Evolutionary conservation across 805 yeast genomes (phyloP), one percentile per base, ranked within the genome.

Genomic region (Candida khao-thaluensis): DNA sequence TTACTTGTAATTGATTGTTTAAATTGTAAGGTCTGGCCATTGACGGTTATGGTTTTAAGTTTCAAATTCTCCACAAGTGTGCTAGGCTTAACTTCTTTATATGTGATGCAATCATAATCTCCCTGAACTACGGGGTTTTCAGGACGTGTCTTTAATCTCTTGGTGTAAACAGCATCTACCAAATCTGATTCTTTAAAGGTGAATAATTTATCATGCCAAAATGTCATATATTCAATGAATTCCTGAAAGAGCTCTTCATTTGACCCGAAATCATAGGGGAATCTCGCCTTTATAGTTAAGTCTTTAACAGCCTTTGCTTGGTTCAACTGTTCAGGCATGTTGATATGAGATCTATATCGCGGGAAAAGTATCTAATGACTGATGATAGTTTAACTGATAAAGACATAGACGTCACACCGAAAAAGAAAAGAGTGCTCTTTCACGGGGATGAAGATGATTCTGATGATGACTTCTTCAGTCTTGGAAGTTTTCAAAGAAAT

Each of bases 201-300:
- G 43, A 79, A 79, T 26, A 76, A 45, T 18, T 64, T 57, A 1
- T 57, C 56, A 24, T 76, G 78, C 78, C 83, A 81, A 3, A 58
- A 60, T 12, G 62, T 66, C 42, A 82, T 73, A 25, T 71, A 64
- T 17, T 66, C 56, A 3, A 76, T 57, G 2, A 76, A 57, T 12
- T 57, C 55, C 8, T 72, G 56, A 29, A 76, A 64, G 37, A 67
- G 67, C 1, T 54, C 55, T 25, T 65, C 68, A 47, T 77, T 71
- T 18, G 59, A 51, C 0, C 90, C 90, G 52, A 70, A 80, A 35
- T 56, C 56, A 44, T 55, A 59, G 20, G 55, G 53, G 42, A 66
- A 63, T 38, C 72, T 48, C 2, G 62, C 49, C 37, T 57, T 60
- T 42, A 57, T 52, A 1, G 64, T 44, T 17, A 53, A 36, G 41